Evolutionary conservation across 2,329 filamentous ascomycete species (phyloP), one percentile per base, ranked within the genome.

Genomic region (Aspergillus sergii): DNA sequence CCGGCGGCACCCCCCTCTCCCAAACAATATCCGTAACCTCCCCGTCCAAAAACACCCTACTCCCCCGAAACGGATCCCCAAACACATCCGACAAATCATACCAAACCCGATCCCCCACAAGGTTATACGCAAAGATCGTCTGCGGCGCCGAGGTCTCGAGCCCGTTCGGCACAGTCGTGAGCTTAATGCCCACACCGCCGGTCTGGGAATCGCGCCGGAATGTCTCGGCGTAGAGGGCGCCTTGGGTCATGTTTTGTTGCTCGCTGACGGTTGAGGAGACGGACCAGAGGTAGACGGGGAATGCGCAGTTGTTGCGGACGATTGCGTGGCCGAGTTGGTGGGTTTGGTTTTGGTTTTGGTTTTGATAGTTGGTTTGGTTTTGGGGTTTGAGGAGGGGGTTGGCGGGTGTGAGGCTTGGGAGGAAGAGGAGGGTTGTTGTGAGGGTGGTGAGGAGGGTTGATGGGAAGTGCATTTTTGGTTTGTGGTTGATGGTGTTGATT

Each of bases 71-170:
- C 5, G 80, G 76, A 66, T 81, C 77, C 10, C 80, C 80, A 69
- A 79, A 78, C 21, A 81, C 78, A 73, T 82, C 79, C 4, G 76
- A 78, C 46, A 82, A 68, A 68, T 81, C 79, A 63, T 81, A 82
- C 71, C 78, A 80, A 55, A 81, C 72, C 43, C 66, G 61, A 1
- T 61, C 39, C 0, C 56, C 57, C 19, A 74, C 67, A 23, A 80
- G 69, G 39, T 75, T 80, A 67, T 82, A 82, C 28, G 79, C 79
- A 60, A 80, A 81, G 26, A 79, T 72, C 3, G 77, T 79, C 69
- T 80, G 73, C 6, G 79, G 72, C 3, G 73, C 68, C 21, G 70
- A 73, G 8, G 66, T 69, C 59, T 72, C 76, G 39, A 81, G 64
- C 10, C 78, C 79, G 55, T 77, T 66, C 19, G 61, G 19, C 23